Evolutionary conservation across 331 rosid genomes (phyloP).

Genomic region (Telfairia occidentalis): DNA sequence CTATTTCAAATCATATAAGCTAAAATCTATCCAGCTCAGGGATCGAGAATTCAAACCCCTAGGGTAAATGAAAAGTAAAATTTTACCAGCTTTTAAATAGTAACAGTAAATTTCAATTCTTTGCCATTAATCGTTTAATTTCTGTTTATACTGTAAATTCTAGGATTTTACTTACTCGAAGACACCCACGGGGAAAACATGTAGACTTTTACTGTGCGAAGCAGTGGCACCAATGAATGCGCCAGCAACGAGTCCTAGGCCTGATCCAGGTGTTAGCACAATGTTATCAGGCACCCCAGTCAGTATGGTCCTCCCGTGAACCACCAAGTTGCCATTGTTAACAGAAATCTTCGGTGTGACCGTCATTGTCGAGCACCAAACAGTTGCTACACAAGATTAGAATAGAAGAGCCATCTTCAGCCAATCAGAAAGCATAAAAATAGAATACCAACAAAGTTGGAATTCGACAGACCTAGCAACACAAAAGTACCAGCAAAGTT

Average conservation of each 20-base stretch:
- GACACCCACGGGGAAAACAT: slow-evolving; percentile 71
- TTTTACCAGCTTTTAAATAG: not conserved
- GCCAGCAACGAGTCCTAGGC: slow-evolving; percentile 62
- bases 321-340: slow-evolving; percentile 71
- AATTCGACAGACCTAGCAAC: not conserved
- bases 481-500: not conserved
- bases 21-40: not conserved
- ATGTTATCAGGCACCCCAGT: slow-evolving; percentile 81
- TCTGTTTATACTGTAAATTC: not conserved
- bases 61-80: not conserved
- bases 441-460: not conserved
- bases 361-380: slow-evolving; percentile 53
- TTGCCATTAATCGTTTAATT: not conserved
- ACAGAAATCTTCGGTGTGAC: slow-evolving; percentile 56
- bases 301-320: slow-evolving; percentile 73
- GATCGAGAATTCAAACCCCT: not conserved
- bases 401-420: not conserved
- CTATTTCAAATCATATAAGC: not conserved
- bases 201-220: slow-evolving; percentile 60
- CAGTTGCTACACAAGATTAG: slow-evolving; percentile 13
- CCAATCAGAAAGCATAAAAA: not conserved
- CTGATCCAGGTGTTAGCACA: slow-evolving; percentile 56
- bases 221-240: slow-evolving; percentile 80
- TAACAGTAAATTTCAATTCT: not conserved
- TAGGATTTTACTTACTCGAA: slow-evolving; percentile 48